phyloP scores from a whole-genome alignment of 2,329 filamentous ascomycete genomes.

The Penicillium glabrum region DNA sequence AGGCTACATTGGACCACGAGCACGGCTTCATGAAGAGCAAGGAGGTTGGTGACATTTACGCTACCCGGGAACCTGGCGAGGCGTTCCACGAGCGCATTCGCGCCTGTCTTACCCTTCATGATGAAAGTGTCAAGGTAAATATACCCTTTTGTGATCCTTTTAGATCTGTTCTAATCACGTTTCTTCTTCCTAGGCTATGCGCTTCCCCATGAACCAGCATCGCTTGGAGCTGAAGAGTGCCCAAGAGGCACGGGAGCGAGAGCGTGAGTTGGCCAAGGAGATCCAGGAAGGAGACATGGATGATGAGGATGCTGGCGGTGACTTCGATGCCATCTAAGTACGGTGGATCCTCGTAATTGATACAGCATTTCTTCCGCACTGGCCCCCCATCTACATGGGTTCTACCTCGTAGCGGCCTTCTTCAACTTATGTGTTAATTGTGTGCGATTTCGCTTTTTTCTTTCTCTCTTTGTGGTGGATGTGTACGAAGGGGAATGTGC shows the following conservation, averaged over 20 bases:
- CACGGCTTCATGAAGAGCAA: slow-evolving; percentile 98
- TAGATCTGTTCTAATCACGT: slow-evolving; percentile 19
- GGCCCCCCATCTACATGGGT: slow-evolving; percentile 14
- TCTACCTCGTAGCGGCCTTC: slow-evolving; percentile 18
- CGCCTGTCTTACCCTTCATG: slow-evolving; percentile 86
- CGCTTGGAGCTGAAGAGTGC: slow-evolving; percentile 95
- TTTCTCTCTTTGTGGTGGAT: slow-evolving; percentile 15
- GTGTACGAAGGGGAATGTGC: slow-evolving; percentile 29
- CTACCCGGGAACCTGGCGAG: slow-evolving; percentile 91
- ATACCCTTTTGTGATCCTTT: slow-evolving; percentile 1
- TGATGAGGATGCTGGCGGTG: slow-evolving; percentile 91
- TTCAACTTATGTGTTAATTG: slow-evolving; percentile 30
- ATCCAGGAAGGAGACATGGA: slow-evolving; percentile 97
- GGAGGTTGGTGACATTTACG: slow-evolving; percentile 92
- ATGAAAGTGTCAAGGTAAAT: slow-evolving; percentile 94
- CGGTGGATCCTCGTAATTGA: slow-evolving; percentile 17
- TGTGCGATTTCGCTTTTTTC: slow-evolving; percentile 23
- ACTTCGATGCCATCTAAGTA: slow-evolving; percentile 89
- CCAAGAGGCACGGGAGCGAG: slow-evolving; percentile 93
- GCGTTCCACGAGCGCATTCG: slow-evolving; percentile 96
- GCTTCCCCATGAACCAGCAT: slow-evolving; percentile 99
- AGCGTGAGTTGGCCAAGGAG: slow-evolving; percentile 97
- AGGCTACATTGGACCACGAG: slow-evolving; percentile 91
- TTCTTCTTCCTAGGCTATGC: slow-evolving; percentile 70
- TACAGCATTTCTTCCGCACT: slow-evolving; percentile 16